Base-by-base conservation (phyloP, 2,329 filamentous ascomycete species). In the Endocalyx cinctus region DNA sequence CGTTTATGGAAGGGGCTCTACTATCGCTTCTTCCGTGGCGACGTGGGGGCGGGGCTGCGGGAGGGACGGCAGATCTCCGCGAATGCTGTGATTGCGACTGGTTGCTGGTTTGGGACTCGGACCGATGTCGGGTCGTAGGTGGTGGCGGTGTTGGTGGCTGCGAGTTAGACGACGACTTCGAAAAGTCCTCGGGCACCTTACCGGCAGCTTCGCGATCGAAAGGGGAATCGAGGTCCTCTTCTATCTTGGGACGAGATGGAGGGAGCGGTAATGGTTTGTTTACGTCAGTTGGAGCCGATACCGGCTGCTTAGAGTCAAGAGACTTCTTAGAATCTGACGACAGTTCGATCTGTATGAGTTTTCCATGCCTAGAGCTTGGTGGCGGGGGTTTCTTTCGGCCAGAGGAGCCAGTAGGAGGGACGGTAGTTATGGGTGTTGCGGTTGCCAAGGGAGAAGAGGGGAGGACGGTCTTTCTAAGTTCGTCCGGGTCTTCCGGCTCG, bases 361-460 rank as follows among this genome's bases (percentile, higher is more conserved):
- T 89, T 5, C 87, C 87, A 60, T 89, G 84, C 34, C 84, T 77
- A 32, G 83, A 87, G 52, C 74, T 87, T 10, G 70, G 70, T 15
- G 84, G 84, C 6, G 83, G 82, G 5, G 85, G 84, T 11, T 82
- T 84, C 43, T 70, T 63, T 25, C 64, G 54, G 32, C 54, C 50
- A 14, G 53, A 39, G 29, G 52, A 27, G 4, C n/a, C n/a, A n/a
- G n/a, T n/a, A n/a, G 46, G 40, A 8, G 40, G 25, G 17, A 36
- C 29, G 6, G 46, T n/a, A n/a, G n/a, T n/a, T n/a, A n/a, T n/a
- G n/a, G 20, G n/a, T 8, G 8, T 8, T 23, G n/a, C 20, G 8
- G 20, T 43, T 6, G 49, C 38, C 15, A 50, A 38, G n/a, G 46
- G 42, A 19, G 54, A 52, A 31, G 46, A 12, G 22, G 45, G 45